Base-by-base conservation (phyloP, 768 basidiomycete genomes). In the Calocera cornea region DNA sequence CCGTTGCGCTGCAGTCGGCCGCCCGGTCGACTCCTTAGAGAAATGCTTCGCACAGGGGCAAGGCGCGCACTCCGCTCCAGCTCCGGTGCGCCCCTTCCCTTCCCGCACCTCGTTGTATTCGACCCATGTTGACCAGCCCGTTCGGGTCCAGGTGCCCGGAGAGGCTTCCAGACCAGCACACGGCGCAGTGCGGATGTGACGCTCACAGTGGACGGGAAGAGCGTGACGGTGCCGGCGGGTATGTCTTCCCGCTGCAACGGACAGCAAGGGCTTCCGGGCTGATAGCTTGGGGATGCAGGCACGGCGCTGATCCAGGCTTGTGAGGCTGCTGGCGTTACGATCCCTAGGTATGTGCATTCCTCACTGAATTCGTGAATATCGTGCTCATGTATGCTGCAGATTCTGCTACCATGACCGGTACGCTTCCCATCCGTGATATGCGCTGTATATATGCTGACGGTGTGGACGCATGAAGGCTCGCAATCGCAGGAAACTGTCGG, bases 401-500 rank as follows among this genome's bases (percentile, higher is more conserved):
- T 90, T 90, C 76, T 90, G 87, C 72, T 89, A 92, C 75, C 89
- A 93, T 82, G 92, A 94, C 75, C 85, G 87, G 87, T 88, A 69
- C 66, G 80, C 71, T 34, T 1, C 27, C 5, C 1, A 24, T 10
- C 8, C 47, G 64, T n/a, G 22, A 16, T 22, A 19, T 27, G 34
- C 24, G 10, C 34, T n/a, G 44, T 41, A 64, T 27, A 12, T 41
- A 66, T 65, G 29, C 24, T 41, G 66, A 66, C 72, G 68, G 74
- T 73, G 73, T 72, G n/a, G 77, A 73, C 68, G 73, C 74, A 66
- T 72, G 38, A 66, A 90, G 94, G 73, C 85, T 97, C 29, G 93
- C 95, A 64, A 95, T 98, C 74, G 95, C 95, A 72, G 95, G 95
- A 65, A 97, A 98, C 76, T 97, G 95, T 80, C 90, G 91, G 90